A percentile compares a stretch with the other conserved stretches of the same genome.
Conservation (phyloP, 352 stramenopile species). For the Pilasporangium apinafurcum region DNA sequence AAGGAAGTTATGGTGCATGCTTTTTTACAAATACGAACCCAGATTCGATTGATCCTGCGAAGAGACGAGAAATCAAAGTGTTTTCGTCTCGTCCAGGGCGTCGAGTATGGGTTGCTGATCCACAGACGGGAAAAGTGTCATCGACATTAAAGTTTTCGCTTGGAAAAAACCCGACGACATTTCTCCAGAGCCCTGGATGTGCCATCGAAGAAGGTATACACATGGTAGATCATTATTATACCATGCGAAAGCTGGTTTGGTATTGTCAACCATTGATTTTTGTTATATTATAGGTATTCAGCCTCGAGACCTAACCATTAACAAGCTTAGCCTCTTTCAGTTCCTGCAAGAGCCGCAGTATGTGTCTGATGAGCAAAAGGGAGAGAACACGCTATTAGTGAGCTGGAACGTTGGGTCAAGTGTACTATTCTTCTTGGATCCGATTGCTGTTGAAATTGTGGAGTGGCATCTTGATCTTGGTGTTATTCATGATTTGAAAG, state of each 20-base stretch:
- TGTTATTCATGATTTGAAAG: slow-evolving; percentile 81
- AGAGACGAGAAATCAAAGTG: slow-evolving; percentile 59
- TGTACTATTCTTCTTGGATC: slow-evolving; percentile 80
- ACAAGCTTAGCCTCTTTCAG: slow-evolving; percentile 69
- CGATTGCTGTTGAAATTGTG: slow-evolving; percentile 76
- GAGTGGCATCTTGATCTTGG: slow-evolving; percentile 86
- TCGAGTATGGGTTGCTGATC: slow-evolving; percentile 77
- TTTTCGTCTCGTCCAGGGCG: slow-evolving; percentile 78
- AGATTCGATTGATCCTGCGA: slow-evolving; percentile 50
- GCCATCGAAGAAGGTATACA: slow-evolving; percentile 41
- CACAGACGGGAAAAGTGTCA: slow-evolving; percentile 67
- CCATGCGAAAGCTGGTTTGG: background rate
- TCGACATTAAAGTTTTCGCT: slow-evolving; percentile 82
- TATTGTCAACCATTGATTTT: background rate
- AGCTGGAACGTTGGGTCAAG: slow-evolving; percentile 81
- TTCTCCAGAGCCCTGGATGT: slow-evolving; percentile 52
- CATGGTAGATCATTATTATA: background rate
- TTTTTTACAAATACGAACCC: slow-evolving; percentile 66
- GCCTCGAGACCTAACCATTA: slow-evolving; percentile 69
- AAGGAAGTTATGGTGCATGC: slow-evolving; percentile 78
- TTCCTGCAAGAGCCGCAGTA: slow-evolving; percentile 59
- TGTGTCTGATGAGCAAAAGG: slow-evolving; percentile 29
- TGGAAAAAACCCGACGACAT: slow-evolving; percentile 50
- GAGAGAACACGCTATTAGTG: slow-evolving; percentile 48
- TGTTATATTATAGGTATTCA: slow-evolving; percentile 29